Evolutionary conservation across 495 filamentous ascomycete genomes (phyloP).

Genomic region (Articulospora tetracladia): DNA sequence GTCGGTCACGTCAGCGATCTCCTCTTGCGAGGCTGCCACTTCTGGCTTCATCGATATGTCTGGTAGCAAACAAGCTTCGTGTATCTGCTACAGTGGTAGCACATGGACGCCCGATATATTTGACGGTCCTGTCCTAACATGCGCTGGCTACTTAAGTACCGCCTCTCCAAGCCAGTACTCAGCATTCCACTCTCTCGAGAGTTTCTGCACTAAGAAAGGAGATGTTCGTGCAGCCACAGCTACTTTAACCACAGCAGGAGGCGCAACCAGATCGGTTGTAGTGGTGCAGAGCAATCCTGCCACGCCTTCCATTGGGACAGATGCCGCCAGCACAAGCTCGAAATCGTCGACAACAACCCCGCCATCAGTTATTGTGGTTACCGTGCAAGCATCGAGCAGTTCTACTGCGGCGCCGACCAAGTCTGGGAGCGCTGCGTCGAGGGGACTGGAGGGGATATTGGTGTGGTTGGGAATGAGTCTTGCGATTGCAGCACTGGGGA

Average conservation of each 20-base stretch:
- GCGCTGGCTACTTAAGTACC: conserved; percentile 11
- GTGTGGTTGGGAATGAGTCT: background rate
- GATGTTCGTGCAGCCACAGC: background rate
- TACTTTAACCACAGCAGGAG: background rate
- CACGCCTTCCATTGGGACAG: background rate
- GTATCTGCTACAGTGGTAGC: conserved; percentile 16
- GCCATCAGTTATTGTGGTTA: background rate
- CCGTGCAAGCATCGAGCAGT: background rate
- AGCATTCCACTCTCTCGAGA: background rate
- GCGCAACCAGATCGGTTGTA: background rate
- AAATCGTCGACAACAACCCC: background rate
- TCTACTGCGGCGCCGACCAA: background rate
- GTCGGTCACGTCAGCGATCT: background rate
- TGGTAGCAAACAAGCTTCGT: conserved; percentile 4
- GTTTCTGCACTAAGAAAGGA: background rate
- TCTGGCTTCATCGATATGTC: background rate
- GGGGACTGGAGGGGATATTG: background rate
- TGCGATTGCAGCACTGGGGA: background rate
- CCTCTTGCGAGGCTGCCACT: background rate
- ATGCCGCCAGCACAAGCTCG: background rate
- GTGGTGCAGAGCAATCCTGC: background rate
- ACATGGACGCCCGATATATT: conserved; percentile 8
- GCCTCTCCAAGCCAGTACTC: conserved; percentile 12
- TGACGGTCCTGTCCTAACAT: conserved; percentile 6
- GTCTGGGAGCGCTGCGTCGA: background rate